Percentiles rank a stretch among this genome's conserved stretches.
Conservation (phyloP, 768 basidiomycete genomes). For the Pluteus cervinus region DNA sequence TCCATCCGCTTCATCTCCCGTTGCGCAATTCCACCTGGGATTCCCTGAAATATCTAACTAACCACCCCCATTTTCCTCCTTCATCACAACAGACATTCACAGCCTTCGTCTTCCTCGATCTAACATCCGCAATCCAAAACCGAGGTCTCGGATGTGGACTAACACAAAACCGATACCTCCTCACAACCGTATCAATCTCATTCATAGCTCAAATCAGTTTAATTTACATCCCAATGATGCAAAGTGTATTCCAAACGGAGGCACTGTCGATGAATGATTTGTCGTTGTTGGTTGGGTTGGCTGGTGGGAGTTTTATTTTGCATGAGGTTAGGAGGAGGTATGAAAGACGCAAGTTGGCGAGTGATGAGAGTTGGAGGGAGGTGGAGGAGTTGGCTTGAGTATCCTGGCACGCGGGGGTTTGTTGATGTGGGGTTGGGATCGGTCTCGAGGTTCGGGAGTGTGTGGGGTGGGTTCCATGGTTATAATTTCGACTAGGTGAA, state of each 20-base stretch:
- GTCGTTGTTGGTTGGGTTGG: conserved; percentile 61
- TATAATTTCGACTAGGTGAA: no score
- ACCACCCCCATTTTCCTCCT: conserved; percentile 5
- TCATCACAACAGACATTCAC: conserved; percentile 76
- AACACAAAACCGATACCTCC: conserved; percentile 82
- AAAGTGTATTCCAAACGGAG: conserved; percentile 90
- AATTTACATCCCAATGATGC: conserved; percentile 88
- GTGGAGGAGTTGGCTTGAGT: conserved; percentile 59
- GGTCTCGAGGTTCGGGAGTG: no score
- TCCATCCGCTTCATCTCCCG: conserved; percentile 5
- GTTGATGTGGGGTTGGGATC: no score
- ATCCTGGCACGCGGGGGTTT: no score
- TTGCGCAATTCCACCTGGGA: no score
- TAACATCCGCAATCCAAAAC: conserved; percentile 92
- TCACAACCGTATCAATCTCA: conserved; percentile 83
- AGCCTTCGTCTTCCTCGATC: conserved; percentile 94
- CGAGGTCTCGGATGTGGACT: conserved; percentile 85
- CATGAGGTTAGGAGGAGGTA: conserved; percentile 79
- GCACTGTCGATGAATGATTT: conserved; percentile 67
- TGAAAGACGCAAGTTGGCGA: conserved; percentile 58
- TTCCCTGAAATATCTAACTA: background rate
- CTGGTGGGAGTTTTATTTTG: conserved; percentile 52
- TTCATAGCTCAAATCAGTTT: conserved; percentile 79
- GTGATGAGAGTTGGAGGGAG: conserved; percentile 40
- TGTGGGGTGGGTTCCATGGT: no score